These are phyloP conservation scores for Ilex asprella DNA, from an alignment of 257 asterid genomes.

Conservation along the genomic window DNA sequence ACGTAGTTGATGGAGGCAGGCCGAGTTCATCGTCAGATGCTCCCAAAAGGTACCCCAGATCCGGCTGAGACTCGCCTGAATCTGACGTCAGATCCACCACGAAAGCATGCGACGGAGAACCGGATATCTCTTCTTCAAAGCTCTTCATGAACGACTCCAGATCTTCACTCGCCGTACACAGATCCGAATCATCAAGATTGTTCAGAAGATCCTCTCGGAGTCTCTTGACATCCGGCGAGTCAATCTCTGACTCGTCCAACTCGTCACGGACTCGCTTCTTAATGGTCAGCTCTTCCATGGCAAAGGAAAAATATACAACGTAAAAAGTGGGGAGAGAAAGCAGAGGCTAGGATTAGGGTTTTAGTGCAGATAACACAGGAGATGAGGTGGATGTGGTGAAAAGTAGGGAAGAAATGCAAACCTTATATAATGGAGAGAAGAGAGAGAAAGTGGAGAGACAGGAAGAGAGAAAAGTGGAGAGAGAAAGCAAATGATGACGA, in stretches of 20 bases:
- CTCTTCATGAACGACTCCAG: constrained; percentile 62
- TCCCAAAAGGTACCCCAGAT: constrained; percentile 48
- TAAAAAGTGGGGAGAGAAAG: background rate
- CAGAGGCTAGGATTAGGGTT: background rate
- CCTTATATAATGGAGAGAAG: background rate
- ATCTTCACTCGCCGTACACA: constrained; percentile 32
- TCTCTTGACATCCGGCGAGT: constrained; percentile 56
- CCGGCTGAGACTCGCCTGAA: constrained; percentile 39
- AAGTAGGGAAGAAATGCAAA: background rate
- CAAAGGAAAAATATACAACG: background rate
- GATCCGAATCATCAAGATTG: constrained; percentile 30
- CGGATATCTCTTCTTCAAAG: constrained; percentile 46
- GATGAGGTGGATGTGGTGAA: background rate
- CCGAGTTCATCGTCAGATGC: constrained; percentile 76
- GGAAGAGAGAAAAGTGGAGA: constrained; percentile 21
- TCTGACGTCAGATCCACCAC: constrained; percentile 20
- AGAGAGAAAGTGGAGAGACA: constrained; percentile 17
- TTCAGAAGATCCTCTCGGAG: constrained; percentile 47
- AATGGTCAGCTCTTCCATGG: constrained; percentile 17
- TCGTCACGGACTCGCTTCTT: constrained; percentile 32
- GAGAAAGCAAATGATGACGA: background rate
- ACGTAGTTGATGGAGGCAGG: constrained; percentile 41
- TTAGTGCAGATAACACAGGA: background rate
- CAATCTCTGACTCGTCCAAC: constrained; percentile 23
- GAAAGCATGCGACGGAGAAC: constrained; percentile 14